Evolutionary conservation across 208 protist genomes (phyloP).

Genomic region (Endotrypanum monterogeii): DNA sequence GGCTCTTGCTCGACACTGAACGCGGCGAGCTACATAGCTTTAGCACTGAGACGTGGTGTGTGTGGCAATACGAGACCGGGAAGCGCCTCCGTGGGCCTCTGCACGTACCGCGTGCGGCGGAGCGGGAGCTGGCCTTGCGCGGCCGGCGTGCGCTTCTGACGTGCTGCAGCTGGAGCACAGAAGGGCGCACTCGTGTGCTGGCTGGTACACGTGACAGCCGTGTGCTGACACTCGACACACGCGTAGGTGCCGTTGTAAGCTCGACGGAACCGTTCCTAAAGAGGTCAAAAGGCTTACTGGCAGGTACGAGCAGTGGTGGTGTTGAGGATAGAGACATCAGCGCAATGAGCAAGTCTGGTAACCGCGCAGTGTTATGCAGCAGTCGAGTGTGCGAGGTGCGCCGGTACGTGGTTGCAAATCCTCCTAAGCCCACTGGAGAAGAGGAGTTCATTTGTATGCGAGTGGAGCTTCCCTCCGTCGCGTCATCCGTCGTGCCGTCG

Average conservation of each 20-base stretch:
- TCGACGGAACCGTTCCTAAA: constrained; percentile 41
- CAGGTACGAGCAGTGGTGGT: neutral
- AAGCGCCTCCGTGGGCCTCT: constrained; percentile 37
- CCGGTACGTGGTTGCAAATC: constrained; percentile 38
- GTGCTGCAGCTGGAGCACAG: constrained; percentile 68
- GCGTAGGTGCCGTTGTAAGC: constrained; percentile 45
- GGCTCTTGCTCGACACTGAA: constrained; percentile 35
- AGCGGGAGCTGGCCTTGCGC: constrained; percentile 49
- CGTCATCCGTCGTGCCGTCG: neutral
- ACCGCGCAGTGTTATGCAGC: constrained; percentile 60
- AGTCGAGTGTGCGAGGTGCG: constrained; percentile 63
- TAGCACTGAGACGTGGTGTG: constrained; percentile 58
- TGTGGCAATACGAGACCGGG: constrained; percentile 65
- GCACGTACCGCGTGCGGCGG: constrained; percentile 39
- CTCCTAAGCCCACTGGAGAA: constrained; percentile 56
- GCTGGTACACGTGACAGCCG: constrained; percentile 64
- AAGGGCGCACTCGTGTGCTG: constrained; percentile 49
- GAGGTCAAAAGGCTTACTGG: neutral
- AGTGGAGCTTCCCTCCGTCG: constrained; percentile 44
- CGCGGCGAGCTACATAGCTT: constrained; percentile 65
- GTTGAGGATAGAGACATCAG: constrained; percentile 44
- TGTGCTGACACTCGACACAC: constrained; percentile 66
- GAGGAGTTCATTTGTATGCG: constrained; percentile 63
- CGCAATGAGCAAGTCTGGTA: constrained; percentile 43
- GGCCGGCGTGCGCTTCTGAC: constrained; percentile 36